These are phyloP conservation scores for Styphnolobium japonicum DNA, from an alignment of 306 rosid genomes.

Conservation along the genomic window DNA sequence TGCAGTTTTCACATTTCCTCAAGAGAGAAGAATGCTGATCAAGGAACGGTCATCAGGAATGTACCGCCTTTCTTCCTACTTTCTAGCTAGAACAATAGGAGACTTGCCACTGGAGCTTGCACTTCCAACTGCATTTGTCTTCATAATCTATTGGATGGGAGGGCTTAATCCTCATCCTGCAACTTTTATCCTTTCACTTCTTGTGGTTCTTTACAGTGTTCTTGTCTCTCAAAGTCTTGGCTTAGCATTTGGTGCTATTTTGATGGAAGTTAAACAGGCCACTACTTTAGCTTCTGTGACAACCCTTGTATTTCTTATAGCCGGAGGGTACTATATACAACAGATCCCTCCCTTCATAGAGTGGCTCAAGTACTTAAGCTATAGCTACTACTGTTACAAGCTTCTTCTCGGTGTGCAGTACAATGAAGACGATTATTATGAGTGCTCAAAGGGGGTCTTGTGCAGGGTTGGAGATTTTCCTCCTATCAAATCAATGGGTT, in stretches of 20 bases:
- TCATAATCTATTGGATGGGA: slow-evolving; percentile 84
- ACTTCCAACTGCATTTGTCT: slow-evolving; percentile 76
- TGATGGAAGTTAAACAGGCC: slow-evolving; percentile 82
- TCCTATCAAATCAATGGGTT: slow-evolving; percentile 58
- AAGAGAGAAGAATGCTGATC: slow-evolving; percentile 73
- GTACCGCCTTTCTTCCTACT: slow-evolving; percentile 78
- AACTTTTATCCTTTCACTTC: slow-evolving; percentile 63
- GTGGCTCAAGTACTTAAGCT: slow-evolving; percentile 81
- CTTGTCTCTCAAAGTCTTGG: slow-evolving; percentile 86
- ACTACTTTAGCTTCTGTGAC: slow-evolving; percentile 83
- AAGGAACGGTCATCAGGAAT: slow-evolving; percentile 83
- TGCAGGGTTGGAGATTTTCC: slow-evolving; percentile 67
- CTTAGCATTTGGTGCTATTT: slow-evolving; percentile 74
- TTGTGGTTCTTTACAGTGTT: slow-evolving; percentile 73
- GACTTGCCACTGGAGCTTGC: slow-evolving; percentile 82
- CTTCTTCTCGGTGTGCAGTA: slow-evolving; percentile 79
- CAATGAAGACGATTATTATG: slow-evolving; percentile 58
- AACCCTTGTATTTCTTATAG: slow-evolving; percentile 79
- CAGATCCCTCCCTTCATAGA: slow-evolving; percentile 74
- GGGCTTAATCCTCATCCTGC: slow-evolving; percentile 68
- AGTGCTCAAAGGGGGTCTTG: slow-evolving; percentile 62
- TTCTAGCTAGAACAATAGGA: slow-evolving; percentile 71
- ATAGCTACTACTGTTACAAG: slow-evolving; percentile 82
- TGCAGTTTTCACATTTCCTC: slow-evolving; percentile 87
- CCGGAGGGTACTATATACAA: slow-evolving; percentile 80